Conservation (phyloP, 1,139 yeast genomes). For the Protomyces pachydermus region DNA sequence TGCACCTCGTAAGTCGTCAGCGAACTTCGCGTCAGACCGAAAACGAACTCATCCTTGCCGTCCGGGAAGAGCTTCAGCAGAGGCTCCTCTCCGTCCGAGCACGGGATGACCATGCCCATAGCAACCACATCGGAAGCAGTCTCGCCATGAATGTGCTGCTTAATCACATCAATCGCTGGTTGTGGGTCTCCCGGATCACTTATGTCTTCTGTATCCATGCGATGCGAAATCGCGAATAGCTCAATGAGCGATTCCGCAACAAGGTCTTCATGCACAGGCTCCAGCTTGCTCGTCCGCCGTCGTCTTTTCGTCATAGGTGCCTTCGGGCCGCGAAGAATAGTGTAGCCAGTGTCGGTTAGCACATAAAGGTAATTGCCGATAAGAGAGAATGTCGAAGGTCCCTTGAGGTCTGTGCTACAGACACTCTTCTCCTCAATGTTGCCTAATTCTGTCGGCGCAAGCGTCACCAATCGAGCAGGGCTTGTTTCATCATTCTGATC, state of each 20-base stretch:
- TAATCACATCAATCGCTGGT: background rate
- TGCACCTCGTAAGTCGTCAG: background rate
- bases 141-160: conserved; percentile 5
- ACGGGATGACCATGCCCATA: conserved; percentile 1
- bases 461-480: conserved; percentile 8
- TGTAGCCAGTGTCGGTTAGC: background rate
- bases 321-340: conserved; percentile 1
- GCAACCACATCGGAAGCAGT: conserved; percentile 5
- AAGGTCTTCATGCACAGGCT: conserved; percentile 11
- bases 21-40: background rate
- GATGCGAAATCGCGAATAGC: conserved; percentile 9
- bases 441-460: conserved; percentile 20
- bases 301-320: conserved; percentile 14
- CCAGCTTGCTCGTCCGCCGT: conserved; percentile 7
- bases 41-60: conserved; percentile 1
- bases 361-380: conserved; percentile 5
- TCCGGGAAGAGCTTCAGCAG: conserved; percentile 3
- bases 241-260: conserved; percentile 12
- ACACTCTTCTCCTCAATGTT: conserved; percentile 6
- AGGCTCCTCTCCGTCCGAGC: background rate
- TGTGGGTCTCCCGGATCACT: background rate
- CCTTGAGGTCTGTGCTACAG: background rate
- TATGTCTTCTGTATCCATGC: background rate
- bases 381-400: background rate
- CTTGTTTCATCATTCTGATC: background rate